Evolutionary conservation across 2,329 filamentous ascomycete species (phyloP).

Genomic region (Akanthomyces dipterigenus): DNA sequence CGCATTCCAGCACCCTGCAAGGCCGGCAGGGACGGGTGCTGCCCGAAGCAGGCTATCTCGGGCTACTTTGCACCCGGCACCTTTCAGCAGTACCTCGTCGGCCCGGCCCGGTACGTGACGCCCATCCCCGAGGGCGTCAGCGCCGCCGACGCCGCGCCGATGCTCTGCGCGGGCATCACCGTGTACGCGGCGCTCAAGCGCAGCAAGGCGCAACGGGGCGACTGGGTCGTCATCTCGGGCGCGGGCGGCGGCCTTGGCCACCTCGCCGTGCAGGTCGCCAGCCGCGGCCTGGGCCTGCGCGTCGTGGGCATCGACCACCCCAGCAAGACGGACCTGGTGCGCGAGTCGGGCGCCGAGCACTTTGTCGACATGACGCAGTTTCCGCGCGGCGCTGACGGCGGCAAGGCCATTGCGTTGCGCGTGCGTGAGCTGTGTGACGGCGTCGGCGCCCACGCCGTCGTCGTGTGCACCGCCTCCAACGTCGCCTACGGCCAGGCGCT

Average conservation of each 20-base stretch:
- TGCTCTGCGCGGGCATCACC: conserved; percentile 63
- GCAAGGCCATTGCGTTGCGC: conserved; percentile 31
- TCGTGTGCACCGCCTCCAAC: conserved; percentile 20
- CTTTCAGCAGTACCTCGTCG: conserved; percentile 19
- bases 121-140: conserved; percentile 32
- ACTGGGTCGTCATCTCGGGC: conserved; percentile 67
- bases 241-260: conserved; percentile 66
- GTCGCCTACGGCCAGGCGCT: conserved; percentile 19
- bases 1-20: conserved; percentile 6
- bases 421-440: conserved; percentile 17
- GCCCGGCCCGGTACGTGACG: conserved; percentile 33
- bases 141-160: conserved; percentile 41
- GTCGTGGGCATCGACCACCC: conserved; percentile 23
- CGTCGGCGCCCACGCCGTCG: conserved; percentile 15
- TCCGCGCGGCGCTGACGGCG: conserved; percentile 22
- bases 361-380: conserved; percentile 40
- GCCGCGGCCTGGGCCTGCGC: conserved; percentile 19
- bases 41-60: conserved; percentile 19
- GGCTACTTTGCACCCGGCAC: conserved; percentile 22
- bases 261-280: conserved; percentile 70
- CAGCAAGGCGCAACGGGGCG: conserved; percentile 57
- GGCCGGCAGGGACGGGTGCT: conserved; percentile 16
- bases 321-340: conserved; percentile 19
- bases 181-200: conserved; percentile 65
- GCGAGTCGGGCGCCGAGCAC: conserved; percentile 20